Base-by-base conservation (phyloP, 2,329 filamentous ascomycete genomes). In the Beauveria brongniartii region DNA sequence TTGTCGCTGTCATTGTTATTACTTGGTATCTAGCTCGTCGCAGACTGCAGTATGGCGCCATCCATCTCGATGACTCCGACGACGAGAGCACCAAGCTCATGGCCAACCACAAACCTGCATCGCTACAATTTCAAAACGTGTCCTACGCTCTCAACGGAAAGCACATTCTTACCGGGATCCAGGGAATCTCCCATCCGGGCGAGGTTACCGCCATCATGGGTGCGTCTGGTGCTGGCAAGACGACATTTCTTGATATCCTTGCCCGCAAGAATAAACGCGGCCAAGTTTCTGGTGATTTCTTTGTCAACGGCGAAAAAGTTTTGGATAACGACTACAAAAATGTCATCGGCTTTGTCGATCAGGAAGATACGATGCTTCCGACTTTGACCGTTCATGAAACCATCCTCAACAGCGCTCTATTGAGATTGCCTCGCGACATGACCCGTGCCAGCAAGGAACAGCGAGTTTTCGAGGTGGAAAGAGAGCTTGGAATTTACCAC, bases 181-280 rank as follows among this genome's bases (percentile, higher is more conserved):
- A 88, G 65, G 94, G 94, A 52, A 86, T 91, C 47, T 92, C 93
- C n/a, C 89, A 89, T 66, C 92, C 93, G 2, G 95, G 95, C n/a
- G 92, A 99, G 72, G 85, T 97, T 8, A 91, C 93, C 66, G 94
- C 94, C 9, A 96, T 99, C 68, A 99, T 99, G 93, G 94, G 94
- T 61, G 93, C 94, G 8, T 99, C 94, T 0, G 94, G 94, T 34
- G 95, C 94, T 47, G 94, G 94, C 62, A 99, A 99, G 77, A 99
- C 94, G 0, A 96, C 92, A 0, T 97, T 99, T 73, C 79, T 99
- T 50, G 94, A 99, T 70, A 96, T 99, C 62, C 79, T 99, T 52
- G 94, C 94, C 9, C 87, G 92, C 64, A 99, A 97, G 80, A 97
- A 97, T 75, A 99, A 99, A 76, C 87, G 92, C 40, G 95, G 94